phyloP scores from a whole-genome alignment of 495 filamentous ascomycete species.

The Amniculicola lignicola region DNA sequence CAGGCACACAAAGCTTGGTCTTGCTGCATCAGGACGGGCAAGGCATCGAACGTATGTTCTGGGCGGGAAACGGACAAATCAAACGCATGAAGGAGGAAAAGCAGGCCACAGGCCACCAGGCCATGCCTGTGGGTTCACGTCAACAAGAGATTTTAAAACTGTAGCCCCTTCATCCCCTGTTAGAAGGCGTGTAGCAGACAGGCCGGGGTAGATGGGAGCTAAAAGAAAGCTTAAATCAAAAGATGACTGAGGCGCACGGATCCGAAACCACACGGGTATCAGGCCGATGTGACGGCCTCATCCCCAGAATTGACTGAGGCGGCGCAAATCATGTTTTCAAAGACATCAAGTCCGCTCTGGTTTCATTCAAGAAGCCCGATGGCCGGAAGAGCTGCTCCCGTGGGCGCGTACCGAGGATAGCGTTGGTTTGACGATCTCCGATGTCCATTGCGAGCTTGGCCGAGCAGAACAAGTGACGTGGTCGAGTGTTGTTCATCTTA shows the following conservation, averaged over 20 bases:
- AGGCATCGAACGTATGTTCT: conserved; percentile 2
- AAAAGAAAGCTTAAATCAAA: conserved; percentile 36
- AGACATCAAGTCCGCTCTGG: too few species aligned
- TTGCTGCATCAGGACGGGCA: conserved; percentile 1
- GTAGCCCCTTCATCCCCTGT: conserved; percentile 27
- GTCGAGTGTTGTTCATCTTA: too few species aligned
- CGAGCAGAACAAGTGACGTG: too few species aligned
- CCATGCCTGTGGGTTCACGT: conserved; percentile 2
- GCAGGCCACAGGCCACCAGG: conserved; percentile 4
- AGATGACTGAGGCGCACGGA: conserved; percentile 27
- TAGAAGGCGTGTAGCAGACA: conserved; percentile 32
- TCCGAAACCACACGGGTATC: too few species aligned
- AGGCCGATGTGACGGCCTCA: too few species aligned
- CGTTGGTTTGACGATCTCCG: too few species aligned
- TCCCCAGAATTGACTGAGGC: too few species aligned
- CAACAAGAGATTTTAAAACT: conserved; percentile 23
- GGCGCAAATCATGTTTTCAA: too few species aligned
- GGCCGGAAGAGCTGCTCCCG: too few species aligned
- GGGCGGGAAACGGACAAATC: conserved; percentile 29
- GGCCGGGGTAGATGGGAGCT: conserved; percentile 16
- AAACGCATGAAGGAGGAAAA: conserved; percentile 29
- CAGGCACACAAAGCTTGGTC: conserved; percentile 16
- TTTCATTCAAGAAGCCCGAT: too few species aligned
- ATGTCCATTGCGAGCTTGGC: too few species aligned
- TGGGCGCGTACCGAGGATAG: too few species aligned